Base-by-base conservation (phyloP, 148 eudicot genomes). In the Vaccinium vitisidaea region DNA sequence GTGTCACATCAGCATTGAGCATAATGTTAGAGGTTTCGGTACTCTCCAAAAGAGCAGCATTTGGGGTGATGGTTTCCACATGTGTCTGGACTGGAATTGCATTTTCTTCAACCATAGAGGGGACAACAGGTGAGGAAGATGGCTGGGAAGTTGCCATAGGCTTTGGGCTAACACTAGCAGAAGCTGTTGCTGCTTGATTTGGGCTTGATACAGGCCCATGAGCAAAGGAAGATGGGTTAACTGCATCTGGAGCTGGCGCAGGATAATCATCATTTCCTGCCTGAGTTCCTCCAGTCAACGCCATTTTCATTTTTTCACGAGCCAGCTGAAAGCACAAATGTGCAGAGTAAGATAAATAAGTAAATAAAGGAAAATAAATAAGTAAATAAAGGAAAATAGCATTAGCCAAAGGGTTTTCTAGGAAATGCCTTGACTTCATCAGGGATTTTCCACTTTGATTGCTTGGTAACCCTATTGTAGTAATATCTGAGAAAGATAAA, bases 371-470 rank as follows among this genome's bases (percentile, higher is more conserved):
- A 15, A 59, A 30, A 83, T 30, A 77, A 80, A 25, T 5, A 54
- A 83, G 77, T 36, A 85, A 30, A 77, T 36, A 83, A 5, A 77
- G 55, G 77, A 21, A 59, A 30, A 67, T 1, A 67, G 18, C 48
- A 23, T 53, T 13, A 80, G 49, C 13, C 32, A 25, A 15, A 36
- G 49, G 21, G 32, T 63, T 13, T 36, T 8, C 30, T 2, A 36
- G 85, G n/a, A 83, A 32, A 84, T 82, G 84, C 99, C 98, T 94
- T 91, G 77, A 97, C 88, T 85, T 95, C 98, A 81, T 94, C 98
- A 23, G 99, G 99, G 80, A 97, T 94, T 56, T 43, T 80, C 99
- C 99, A 95, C 80, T 95, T 95, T 50, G 99, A 97, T 90, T 89
- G 90, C 84, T 93, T 95, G 23, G 94, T 93, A 73, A 91, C 93